A percentile compares a stretch with the other conserved stretches of the same genome.
Conservation (phyloP, 106 monocot genomes). For the Allium cepa region DNA sequence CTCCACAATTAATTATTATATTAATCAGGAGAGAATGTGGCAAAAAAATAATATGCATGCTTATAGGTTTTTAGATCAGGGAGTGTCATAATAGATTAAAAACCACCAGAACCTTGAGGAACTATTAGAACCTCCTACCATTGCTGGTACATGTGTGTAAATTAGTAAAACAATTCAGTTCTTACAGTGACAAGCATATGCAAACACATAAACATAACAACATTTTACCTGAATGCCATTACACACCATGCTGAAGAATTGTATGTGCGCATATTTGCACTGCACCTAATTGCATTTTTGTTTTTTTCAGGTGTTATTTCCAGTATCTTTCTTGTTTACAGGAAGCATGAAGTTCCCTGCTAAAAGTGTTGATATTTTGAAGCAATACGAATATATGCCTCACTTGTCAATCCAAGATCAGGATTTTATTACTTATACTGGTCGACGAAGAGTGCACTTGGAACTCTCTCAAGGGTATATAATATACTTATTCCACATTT, state of each 20-base stretch:
- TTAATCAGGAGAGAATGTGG: not conserved
- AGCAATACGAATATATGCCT: slow-evolving; percentile 55
- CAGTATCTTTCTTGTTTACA: slow-evolving; percentile 73
- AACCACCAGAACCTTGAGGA: too few relatives aligned
- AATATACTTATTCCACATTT: not conserved
- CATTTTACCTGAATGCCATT: not conserved
- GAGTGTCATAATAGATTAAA: too few relatives aligned
- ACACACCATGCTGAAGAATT: not conserved
- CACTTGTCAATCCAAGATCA: slow-evolving; percentile 27
- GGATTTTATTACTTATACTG: slow-evolving; percentile 13
- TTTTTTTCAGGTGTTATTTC: slow-evolving; percentile 64
- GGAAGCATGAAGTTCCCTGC: slow-evolving; percentile 75
- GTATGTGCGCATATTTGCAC: not conserved
- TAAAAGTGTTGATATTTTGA: slow-evolving; percentile 32
- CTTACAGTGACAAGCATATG: not conserved
- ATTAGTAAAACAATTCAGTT: not conserved
- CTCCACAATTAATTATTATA: not conserved
- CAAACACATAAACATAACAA: not conserved
- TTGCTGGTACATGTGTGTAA: too few relatives aligned
- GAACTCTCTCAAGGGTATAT: slow-evolving; percentile 71
- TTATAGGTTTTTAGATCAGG: not conserved
- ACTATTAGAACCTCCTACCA: too few relatives aligned
- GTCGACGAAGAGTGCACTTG: slow-evolving; percentile 55
- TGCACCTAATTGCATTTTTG: not conserved
- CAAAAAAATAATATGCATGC: not conserved